Evolutionary conservation across 2,329 filamentous ascomycete species (phyloP), one percentile per base, ranked within the genome.

Genomic region (Stenocarpella maydis): DNA sequence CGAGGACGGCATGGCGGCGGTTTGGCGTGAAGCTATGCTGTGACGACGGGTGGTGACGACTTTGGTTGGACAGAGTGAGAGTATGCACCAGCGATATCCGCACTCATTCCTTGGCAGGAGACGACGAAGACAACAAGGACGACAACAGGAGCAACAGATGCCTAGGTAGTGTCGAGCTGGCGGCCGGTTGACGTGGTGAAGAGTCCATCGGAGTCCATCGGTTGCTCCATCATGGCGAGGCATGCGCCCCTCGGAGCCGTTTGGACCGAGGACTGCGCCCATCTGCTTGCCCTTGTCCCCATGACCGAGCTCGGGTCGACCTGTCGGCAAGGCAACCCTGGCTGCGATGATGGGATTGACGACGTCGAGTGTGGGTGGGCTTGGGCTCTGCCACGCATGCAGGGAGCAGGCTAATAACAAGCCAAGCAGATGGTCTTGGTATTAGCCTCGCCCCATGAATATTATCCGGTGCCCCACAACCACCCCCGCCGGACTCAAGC

Each of bases 1-100:
- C 8, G 73, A 21, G 60, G 76, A 70, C 21, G 78, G 69, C 74
- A 79, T 80, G 67, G 60, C 75, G 53, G 17, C 37, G 31, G 31
- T 34, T 8, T 31, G 58, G 14, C 26, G 41, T 19, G 58, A 37
- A 53, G 67, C 39, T 7, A 21, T 31, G 67, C 39, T 5, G 24
- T 28, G 66, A 28, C n/a, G 66, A 28, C n/a, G 24, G 26, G 9
- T 28, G 58, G 34, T 43, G 9, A 43, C 39, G 7, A 7, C 15
- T 15, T 14, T 60, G 34, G 37, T 21, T 65, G 24, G 21, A 19
- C 26, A 45, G 21, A 3, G 26, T 31, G 49, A 6, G n/a, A 21
- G 26, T 47, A 9, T 39, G 34, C 15, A 14, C 19, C 21, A 24
- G 31, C 28, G 31, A 15, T 19, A 15, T 53, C 28, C 9, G 21